phyloP scores from a whole-genome alignment of 2,329 filamentous ascomycete genomes.

The Aspergillus sp. region DNA sequence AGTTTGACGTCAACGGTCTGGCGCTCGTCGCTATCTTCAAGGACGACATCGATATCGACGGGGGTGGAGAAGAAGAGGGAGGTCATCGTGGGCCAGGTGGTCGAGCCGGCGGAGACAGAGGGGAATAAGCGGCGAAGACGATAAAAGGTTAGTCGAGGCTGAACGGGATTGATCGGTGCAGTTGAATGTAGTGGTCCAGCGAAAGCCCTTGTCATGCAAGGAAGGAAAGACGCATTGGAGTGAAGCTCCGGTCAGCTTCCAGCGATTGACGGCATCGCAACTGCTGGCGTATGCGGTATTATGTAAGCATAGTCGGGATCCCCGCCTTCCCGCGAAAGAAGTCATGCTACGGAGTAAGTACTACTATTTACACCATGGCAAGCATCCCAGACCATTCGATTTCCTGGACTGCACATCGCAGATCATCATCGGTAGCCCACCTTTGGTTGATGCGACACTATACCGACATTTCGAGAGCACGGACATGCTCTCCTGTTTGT shows the following conservation, averaged over 20 bases:
- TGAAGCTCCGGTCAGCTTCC: background rate
- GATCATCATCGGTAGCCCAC: background rate
- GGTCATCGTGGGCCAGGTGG: constrained; percentile 63
- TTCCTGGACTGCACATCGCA: background rate
- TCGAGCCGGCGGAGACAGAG: constrained; percentile 1
- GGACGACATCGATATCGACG: constrained; percentile 97
- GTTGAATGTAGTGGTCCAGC: background rate
- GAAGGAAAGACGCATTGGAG: background rate
- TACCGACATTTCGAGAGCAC: background rate
- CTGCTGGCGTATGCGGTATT: background rate
- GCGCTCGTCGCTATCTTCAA: constrained; percentile 91
- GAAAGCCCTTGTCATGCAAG: background rate
- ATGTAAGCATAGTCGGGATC: background rate
- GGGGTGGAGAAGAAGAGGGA: constrained; percentile 99
- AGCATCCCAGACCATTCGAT: too few species aligned
- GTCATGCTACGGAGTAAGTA: too few species aligned
- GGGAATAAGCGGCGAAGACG: background rate
- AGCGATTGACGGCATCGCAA: background rate
- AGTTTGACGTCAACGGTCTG: constrained; percentile 97
- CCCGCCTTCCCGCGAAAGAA: background rate
- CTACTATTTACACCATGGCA: too few species aligned
- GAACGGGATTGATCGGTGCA: background rate
- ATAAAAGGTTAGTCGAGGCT: constrained; percentile 12
- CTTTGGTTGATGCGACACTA: too few species aligned
- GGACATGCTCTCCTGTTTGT: background rate